Base-by-base conservation (phyloP, 768 basidiomycete species). In the Sporobolomyces pararoseus region DNA sequence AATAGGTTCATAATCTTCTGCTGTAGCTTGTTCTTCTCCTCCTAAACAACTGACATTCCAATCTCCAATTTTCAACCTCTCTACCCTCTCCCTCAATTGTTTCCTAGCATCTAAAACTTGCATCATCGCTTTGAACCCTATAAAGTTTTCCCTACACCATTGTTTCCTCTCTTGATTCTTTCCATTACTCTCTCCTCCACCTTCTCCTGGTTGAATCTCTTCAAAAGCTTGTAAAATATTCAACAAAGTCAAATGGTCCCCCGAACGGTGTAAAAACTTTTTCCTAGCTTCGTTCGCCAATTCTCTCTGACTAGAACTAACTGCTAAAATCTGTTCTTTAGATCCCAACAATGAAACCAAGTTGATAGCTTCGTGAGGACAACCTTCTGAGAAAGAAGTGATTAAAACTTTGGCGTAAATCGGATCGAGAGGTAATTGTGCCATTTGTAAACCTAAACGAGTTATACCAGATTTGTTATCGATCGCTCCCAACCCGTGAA, bases 381-480 rank as follows among this genome's bases (percentile, higher is more conserved):
- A 97, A 2, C 84, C 84, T 62, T 87, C 81, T 25, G 84, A 83
- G 76, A 85, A 84, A 1, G 95, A 89, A 19, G 89, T 88, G 62
- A 98, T 81, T 37, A 98, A 80, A 49, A 88, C 84, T 35, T 91
- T 86, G 0, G 93, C 86, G 63, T 87, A 84, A 37, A 85, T 81
- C 1, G 95, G 92, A 74, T 97, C 92, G n/a, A 96, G 84, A 3
- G 96, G 96, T 77, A 94, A 91, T n/a, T 82, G 77, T 4, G 92
- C 88, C 90, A 99, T 97, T 70, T 86, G 81, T 7, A 86, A 85
- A 3, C 96, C 96, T 6, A 89, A 79, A 0, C 82, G 75, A 0
- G 93, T 96, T 61, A 99, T 82, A 7, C 77, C 77, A 66, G 85
- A 86, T 27, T 83, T 82, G 42, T 84, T 80, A 77, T 89, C 84